Base-by-base conservation (phyloP, 495 filamentous ascomycete genomes). In the Aspergillus homomorphus region DNA sequence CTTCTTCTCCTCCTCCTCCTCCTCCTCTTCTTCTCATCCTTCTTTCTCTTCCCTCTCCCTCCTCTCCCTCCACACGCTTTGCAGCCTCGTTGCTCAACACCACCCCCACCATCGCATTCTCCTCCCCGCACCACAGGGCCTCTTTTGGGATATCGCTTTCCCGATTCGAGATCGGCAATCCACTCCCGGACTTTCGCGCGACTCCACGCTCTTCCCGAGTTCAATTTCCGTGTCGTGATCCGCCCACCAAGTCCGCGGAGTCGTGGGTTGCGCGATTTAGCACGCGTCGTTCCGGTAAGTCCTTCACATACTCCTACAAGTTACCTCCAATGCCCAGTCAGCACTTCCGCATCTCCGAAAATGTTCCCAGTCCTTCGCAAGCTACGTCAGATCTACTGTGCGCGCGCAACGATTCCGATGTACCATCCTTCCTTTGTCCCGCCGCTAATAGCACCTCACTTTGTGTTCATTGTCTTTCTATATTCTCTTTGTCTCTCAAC, bases 1-100 rank as follows among this genome's bases (percentile, higher is more conserved):
- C 71, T 69, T 64, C 69, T 68, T 64, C 67, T 66, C 60, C 61
- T 61, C 64, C 58, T 51, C 60, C 53, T 64, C 58, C 56, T 61
- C 54, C 59, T 59, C 63, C 59, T 66, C 66, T 63, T 63, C 61
- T 55, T 60, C 65, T 64, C 69, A 65, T 68, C 65, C 66, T 64
- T 64, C 63, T 66, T 20, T 62, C 63, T 61, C 64, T 33, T 30
- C 33, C 44, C 72, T 28, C 48, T 30, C 60, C 26, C 43, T 19
- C 49, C 62, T 58, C 26, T 56, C 51, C 63, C 45, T 67, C 62
- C 57, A 23, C 62, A 33, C 57, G 61, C 44, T 67, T 61, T 58
- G 24, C 59, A 33, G 54, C 51, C 45, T 53, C 28, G 14, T 51
- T 28, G 19, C 60, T 63, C 69, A 51, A 50, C 70, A 57, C 57